Conservation (phyloP, 2,329 filamentous ascomycete species). For the Eutypella sp. region DNA sequence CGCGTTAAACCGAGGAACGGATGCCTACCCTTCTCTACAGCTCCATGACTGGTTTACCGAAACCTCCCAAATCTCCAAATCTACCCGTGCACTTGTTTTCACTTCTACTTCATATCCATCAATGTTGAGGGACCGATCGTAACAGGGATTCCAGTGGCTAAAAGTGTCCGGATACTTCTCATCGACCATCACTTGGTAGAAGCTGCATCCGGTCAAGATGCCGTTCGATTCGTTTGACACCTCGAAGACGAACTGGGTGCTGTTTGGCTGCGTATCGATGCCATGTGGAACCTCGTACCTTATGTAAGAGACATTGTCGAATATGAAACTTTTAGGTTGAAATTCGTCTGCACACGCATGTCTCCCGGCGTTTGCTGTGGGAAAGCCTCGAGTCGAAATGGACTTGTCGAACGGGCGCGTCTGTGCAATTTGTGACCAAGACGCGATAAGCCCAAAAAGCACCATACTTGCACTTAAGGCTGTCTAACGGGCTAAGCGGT, state of each 20-base stretch:
- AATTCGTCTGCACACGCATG: constrained; percentile 6
- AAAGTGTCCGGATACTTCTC: constrained; percentile 11
- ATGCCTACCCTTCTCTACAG: not conserved
- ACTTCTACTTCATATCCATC: constrained; percentile 11
- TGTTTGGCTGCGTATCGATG: constrained; percentile 8
- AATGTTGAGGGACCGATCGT: constrained; percentile 8
- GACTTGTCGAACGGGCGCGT: not conserved
- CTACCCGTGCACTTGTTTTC: constrained; percentile 9
- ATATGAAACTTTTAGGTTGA: constrained; percentile 9
- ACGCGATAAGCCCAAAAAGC: too few relatives aligned
- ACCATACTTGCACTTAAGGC: too few relatives aligned
- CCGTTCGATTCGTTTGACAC: constrained; percentile 14
- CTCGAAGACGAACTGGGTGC: constrained; percentile 13
- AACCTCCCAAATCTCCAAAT: not conserved
- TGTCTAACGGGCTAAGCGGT: too few relatives aligned
- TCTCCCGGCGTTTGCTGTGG: not conserved
- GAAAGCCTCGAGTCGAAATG: not conserved
- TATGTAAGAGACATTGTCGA: constrained; percentile 7
- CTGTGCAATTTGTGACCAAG: too few relatives aligned
- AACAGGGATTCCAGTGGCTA: constrained; percentile 12
- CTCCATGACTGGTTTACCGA: not conserved
- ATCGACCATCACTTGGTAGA: constrained; percentile 5
- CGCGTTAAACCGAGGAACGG: not conserved
- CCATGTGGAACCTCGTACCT: constrained; percentile 5
- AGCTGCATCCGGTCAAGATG: constrained; percentile 8